phyloP scores from a whole-genome alignment of 257 asterid genomes.

The Ocimum tenuiflorum region DNA sequence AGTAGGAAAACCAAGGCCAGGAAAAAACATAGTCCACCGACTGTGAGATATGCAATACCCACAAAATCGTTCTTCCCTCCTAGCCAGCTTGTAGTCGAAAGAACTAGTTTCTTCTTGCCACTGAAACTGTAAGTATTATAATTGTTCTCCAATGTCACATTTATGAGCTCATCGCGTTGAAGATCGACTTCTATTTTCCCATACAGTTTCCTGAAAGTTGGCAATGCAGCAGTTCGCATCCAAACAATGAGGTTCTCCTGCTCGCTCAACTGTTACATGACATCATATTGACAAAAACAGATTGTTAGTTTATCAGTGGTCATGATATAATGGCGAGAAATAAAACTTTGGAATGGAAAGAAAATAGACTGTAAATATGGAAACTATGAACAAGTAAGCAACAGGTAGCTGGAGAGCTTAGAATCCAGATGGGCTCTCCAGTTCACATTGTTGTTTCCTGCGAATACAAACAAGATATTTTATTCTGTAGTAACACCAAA shows the following conservation, averaged over 20 bases:
- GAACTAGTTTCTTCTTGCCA: constrained; percentile 85
- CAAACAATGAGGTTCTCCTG: constrained; percentile 88
- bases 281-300: constrained; percentile 10
- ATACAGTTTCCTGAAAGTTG: constrained; percentile 78
- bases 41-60: constrained; percentile 76
- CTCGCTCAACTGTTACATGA: constrained; percentile 48
- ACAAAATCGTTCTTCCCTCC: constrained; percentile 84
- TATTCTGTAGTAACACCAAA: neutral
- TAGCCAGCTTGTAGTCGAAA: constrained; percentile 85
- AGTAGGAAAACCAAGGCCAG: constrained; percentile 58
- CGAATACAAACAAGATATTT: neutral
- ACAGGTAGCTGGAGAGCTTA: neutral
- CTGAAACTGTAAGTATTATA: constrained; percentile 79
- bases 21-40: constrained; percentile 69
- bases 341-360: neutral
- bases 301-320: neutral
- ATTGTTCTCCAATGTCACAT: constrained; percentile 47
- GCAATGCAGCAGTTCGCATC: constrained; percentile 95
- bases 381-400: neutral
- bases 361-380: neutral
- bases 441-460: neutral
- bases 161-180: constrained; percentile 38
- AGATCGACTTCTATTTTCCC: constrained; percentile 74
- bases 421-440: neutral
- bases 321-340: neutral